Evolutionary conservation across 768 basidiomycete genomes (phyloP).

Genomic region (Imleria badia): DNA sequence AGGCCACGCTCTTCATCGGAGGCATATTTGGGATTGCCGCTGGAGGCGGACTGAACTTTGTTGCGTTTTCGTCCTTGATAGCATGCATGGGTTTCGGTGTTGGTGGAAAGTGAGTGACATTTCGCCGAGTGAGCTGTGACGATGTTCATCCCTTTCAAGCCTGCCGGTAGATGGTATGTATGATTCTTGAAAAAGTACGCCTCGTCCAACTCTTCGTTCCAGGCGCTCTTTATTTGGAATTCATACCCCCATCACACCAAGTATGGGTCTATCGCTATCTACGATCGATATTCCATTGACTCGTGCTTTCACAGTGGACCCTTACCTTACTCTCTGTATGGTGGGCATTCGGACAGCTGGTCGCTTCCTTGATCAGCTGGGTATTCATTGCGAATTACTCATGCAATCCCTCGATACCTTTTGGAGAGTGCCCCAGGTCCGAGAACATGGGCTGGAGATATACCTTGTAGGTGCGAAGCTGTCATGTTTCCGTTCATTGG

Average conservation of each 20-base stretch:
- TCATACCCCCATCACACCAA: constrained; percentile 44
- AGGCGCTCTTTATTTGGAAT: constrained; percentile 47
- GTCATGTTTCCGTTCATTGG: not conserved
- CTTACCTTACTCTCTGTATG: constrained; percentile 53
- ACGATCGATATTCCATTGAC: not conserved
- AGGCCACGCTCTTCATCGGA: constrained; percentile 36
- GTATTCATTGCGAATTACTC: constrained; percentile 57
- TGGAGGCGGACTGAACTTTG: constrained; percentile 46
- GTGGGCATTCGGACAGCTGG: constrained; percentile 53
- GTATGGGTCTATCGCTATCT: constrained; percentile 7
- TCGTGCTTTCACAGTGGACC: constrained; percentile 39
- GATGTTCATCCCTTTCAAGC: constrained; percentile 26
- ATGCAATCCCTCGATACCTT: constrained; percentile 35
- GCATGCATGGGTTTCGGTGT: constrained; percentile 51
- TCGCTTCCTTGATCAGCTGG: constrained; percentile 53
- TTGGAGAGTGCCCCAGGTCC: constrained; percentile 43
- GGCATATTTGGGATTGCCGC: constrained; percentile 53
- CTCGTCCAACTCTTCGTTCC: constrained; percentile 9
- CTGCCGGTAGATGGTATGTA: constrained; percentile 47
- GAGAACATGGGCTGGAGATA: constrained; percentile 66
- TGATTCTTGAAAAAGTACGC: not conserved
- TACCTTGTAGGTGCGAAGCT: constrained; percentile 35
- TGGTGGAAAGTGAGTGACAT: constrained; percentile 47
- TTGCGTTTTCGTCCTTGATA: constrained; percentile 43
- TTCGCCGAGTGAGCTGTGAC: constrained; percentile 11